A percentile compares a stretch with the other conserved stretches of the same genome.
phyloP scores from a whole-genome alignment of 495 filamentous ascomycete species.

The Penicillium diatomitis region DNA sequence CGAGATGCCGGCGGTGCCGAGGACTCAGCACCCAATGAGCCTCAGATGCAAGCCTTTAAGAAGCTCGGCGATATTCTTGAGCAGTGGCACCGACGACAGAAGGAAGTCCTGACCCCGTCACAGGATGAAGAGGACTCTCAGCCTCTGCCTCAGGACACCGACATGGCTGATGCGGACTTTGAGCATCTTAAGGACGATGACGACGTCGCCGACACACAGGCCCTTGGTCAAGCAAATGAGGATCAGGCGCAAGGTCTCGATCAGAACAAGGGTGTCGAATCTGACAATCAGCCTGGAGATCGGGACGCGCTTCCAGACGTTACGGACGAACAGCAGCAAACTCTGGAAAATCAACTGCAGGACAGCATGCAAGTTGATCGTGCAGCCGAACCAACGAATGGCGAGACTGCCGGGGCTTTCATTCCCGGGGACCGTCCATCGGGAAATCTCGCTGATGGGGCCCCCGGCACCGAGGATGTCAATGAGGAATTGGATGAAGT shows the following conservation, averaged over 20 bases:
- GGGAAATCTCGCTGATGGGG: slow-evolving; percentile 21
- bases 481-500: slow-evolving; percentile 61
- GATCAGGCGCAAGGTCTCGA: slow-evolving; percentile 79
- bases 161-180: slow-evolving; percentile 68
- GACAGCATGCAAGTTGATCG: slow-evolving; percentile 42
- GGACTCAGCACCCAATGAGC: slow-evolving; percentile 42
- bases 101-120: slow-evolving; percentile 62
- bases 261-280: slow-evolving; percentile 74
- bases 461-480: slow-evolving; percentile 32
- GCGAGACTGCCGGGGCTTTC: slow-evolving; percentile 33
- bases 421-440: slow-evolving; percentile 31
- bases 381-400: slow-evolving; percentile 25
- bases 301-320: slow-evolving; percentile 52
- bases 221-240: slow-evolving; percentile 77
- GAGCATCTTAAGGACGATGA: slow-evolving; percentile 84
- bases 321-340: slow-evolving; percentile 43
- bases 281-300: slow-evolving; percentile 47
- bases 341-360: slow-evolving; percentile 38
- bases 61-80: slow-evolving; percentile 92
- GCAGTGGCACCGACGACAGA: slow-evolving; percentile 77
- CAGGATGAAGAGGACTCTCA: slow-evolving; percentile 51
- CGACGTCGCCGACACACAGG: slow-evolving; percentile 73
- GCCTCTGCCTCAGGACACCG: slow-evolving; percentile 44
- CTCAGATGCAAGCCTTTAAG: slow-evolving; percentile 60
- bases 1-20: slow-evolving; percentile 34